Evolutionary conservation across 2,329 filamentous ascomycete genomes (phyloP).

Genomic region (Hawksworthiomyces lignivorus): DNA sequence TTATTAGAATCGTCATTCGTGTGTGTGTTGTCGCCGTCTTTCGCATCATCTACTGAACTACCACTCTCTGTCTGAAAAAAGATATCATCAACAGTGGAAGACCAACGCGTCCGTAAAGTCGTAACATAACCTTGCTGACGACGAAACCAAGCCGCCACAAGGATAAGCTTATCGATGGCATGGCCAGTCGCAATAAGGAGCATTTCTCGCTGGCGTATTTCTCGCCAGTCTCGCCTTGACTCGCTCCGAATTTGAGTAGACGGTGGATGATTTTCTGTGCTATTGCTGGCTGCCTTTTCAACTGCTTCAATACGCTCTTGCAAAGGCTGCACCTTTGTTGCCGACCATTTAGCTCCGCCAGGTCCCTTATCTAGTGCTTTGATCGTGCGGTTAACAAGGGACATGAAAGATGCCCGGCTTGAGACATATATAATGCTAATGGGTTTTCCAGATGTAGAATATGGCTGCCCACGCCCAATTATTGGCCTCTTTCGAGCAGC

Average conservation of each 20-base stretch:
- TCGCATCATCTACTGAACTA: constrained; percentile 19
- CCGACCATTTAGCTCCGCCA: constrained; percentile 36
- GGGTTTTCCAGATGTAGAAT: neutral
- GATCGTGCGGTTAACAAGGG: constrained; percentile 56
- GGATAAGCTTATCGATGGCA: constrained; percentile 56
- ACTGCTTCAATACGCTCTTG: constrained; percentile 38
- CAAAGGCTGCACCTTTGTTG: constrained; percentile 36
- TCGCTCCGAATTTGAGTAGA: too few species aligned
- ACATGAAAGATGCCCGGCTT: constrained; percentile 57
- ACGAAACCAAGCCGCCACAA: constrained; percentile 58
- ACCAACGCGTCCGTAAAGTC: constrained; percentile 52
- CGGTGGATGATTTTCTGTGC: too few species aligned
- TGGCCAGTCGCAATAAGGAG: constrained; percentile 49
- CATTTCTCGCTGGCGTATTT: constrained; percentile 29
- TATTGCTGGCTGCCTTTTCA: constrained; percentile 14
- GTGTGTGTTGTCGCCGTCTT: constrained; percentile 14
- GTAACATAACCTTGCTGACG: constrained; percentile 52
- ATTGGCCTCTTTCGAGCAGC: constrained; percentile 6
- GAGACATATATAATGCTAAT: constrained; percentile 52
- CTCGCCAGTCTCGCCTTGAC: constrained; percentile 22
- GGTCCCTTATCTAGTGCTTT: constrained; percentile 52
- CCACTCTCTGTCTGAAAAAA: constrained; percentile 32
- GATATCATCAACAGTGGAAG: constrained; percentile 62
- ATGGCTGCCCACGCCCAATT: constrained; percentile 1
- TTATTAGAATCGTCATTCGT: neutral